Percentiles rank a stretch among this genome's conserved stretches.
Evolutionary conservation across 106 monocot genomes (phyloP).

Genomic region (Acorus calamus): DNA sequence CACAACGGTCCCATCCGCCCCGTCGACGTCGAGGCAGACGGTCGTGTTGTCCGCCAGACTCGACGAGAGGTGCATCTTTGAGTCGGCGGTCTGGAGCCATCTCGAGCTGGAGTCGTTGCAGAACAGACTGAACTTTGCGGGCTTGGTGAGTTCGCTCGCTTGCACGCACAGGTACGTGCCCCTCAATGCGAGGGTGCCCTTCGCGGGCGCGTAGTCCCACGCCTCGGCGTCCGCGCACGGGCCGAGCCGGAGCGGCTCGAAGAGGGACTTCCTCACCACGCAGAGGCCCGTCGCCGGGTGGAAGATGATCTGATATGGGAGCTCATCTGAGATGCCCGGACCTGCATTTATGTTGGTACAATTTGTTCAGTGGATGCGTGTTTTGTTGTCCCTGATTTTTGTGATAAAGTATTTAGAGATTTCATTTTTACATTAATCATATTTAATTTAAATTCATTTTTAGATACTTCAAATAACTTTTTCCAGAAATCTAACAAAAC

Average conservation of each 20-base stretch:
- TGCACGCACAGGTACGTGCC: conserved; percentile 27
- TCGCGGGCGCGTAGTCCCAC: conserved; percentile 44
- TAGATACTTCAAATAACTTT: no score
- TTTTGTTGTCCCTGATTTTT: no score
- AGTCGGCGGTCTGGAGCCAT: conserved; percentile 49
- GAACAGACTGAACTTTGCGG: conserved; percentile 19
- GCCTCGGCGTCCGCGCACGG: conserved; percentile 34
- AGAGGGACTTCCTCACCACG: conserved; percentile 9
- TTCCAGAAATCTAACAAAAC: no score
- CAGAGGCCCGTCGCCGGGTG: conserved; percentile 73
- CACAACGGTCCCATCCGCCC: conserved; percentile 16
- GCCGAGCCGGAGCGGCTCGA: conserved; percentile 24
- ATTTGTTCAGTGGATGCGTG: conserved; percentile 2
- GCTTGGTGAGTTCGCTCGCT: conserved; percentile 24
- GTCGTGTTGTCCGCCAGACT: conserved; percentile 10
- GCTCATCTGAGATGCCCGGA: conserved; percentile 21
- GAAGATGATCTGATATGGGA: conserved; percentile 44
- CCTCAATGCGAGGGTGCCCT: conserved; percentile 19
- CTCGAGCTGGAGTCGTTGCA: conserved; percentile 24
- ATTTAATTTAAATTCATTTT: no score
- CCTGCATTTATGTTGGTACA: conserved; percentile 30
- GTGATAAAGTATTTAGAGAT: not conserved
- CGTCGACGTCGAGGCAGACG: conserved; percentile 46
- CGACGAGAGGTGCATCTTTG: conserved; percentile 55
- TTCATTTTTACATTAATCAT: no score